Evolutionary conservation across 1,139 yeast genomes (phyloP).

Genomic region (Suhomyces kunorum): DNA sequence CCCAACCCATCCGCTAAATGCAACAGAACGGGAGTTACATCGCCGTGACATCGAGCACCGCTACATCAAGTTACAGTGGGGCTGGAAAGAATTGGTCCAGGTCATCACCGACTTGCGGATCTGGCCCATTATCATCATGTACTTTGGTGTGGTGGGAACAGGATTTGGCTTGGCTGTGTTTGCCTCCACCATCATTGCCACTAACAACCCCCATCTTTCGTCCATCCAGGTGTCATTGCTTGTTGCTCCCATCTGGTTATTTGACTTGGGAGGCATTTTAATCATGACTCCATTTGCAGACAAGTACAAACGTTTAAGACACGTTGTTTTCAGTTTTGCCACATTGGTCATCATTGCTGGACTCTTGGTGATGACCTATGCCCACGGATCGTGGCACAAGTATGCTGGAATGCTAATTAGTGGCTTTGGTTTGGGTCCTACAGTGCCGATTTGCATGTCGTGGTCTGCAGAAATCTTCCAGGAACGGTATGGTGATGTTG

Average conservation of each 20-base stretch:
- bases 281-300: constrained; percentile 81
- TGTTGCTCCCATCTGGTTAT: constrained; percentile 89
- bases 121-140: constrained; percentile 85
- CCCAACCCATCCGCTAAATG: constrained; percentile 54
- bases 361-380: constrained; percentile 73
- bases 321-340: constrained; percentile 60
- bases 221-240: constrained; percentile 72
- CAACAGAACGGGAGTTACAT: constrained; percentile 57
- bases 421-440: constrained; percentile 88
- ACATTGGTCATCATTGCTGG: constrained; percentile 72
- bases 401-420: constrained; percentile 80
- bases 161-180: constrained; percentile 85
- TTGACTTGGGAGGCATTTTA: constrained; percentile 78
- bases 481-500: constrained; percentile 75
- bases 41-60: constrained; percentile 60
- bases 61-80: constrained; percentile 54
- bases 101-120: constrained; percentile 64
- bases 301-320: constrained; percentile 57
- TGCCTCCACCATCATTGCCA: constrained; percentile 77
- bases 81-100: constrained; percentile 55
- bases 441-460: constrained; percentile 88
- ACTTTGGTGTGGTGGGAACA: constrained; percentile 88
- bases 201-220: constrained; percentile 61
- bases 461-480: constrained; percentile 80
- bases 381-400: constrained; percentile 69